Evolutionary conservation across 1,284 basidiomycete species (phyloP).

Genomic region (Afroboletus lepidellus): DNA sequence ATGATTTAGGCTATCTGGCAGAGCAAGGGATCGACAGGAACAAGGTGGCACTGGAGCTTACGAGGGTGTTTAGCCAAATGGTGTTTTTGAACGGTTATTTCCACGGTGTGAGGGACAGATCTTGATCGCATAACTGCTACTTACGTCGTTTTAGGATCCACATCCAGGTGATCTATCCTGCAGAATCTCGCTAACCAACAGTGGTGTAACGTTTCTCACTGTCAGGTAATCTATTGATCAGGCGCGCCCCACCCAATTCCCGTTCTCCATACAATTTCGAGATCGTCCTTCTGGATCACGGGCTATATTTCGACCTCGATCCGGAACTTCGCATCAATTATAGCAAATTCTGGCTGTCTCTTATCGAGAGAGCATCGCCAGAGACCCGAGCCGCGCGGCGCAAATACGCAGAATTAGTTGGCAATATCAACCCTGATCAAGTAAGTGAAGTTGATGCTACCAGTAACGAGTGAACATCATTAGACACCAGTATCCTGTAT

Average conservation of each 20-base stretch:
- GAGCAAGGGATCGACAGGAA: conserved; percentile 90
- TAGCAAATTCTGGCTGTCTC: conserved; percentile 81
- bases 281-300: conserved; percentile 89
- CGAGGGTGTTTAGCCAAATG: conserved; percentile 91
- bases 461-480: conserved; percentile 14
- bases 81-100: conserved; percentile 95
- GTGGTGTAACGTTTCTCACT: not conserved
- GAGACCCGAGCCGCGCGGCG: conserved; percentile 64
- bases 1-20: conserved; percentile 86
- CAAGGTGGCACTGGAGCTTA: conserved; percentile 87
- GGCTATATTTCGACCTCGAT: conserved; percentile 89
- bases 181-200: not conserved
- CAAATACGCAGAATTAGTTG: conserved; percentile 86
- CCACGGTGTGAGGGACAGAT: conserved; percentile 60
- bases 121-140: not conserved
- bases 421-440: conserved; percentile 85
- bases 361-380: conserved; percentile 73
- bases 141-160: conserved; percentile 53
- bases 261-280: conserved; percentile 92
- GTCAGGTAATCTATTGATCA: conserved; percentile 87
- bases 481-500: conserved; percentile 69
- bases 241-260: conserved; percentile 62
- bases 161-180: conserved; percentile 56
- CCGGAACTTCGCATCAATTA: conserved; percentile 76
- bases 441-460: conserved; percentile 43